Evolutionary conservation across 768 basidiomycete species (phyloP).

Genomic region (Termitomyces heimii): DNA sequence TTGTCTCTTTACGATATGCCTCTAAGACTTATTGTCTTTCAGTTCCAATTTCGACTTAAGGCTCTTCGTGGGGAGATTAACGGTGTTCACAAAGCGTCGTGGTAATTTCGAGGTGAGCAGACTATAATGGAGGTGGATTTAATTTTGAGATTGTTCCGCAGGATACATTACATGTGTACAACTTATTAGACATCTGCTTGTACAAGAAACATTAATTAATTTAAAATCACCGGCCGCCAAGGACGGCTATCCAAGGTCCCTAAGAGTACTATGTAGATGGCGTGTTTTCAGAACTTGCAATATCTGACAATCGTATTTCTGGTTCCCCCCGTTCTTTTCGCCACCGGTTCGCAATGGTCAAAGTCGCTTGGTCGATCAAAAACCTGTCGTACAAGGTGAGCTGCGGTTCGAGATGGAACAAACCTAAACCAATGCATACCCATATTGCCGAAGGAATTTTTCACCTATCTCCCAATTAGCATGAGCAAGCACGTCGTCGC

Average conservation of each 20-base stretch:
- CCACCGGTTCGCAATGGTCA: slow-evolving; percentile 83
- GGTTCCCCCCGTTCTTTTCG: slow-evolving; percentile 74
- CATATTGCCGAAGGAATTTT: slow-evolving; percentile 76
- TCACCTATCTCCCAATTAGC: slow-evolving; percentile 88
- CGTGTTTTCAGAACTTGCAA: slow-evolving; percentile 30
- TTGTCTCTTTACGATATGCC: slow-evolving; percentile 8
- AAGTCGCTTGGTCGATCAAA: slow-evolving; percentile 67
- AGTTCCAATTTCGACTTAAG: slow-evolving; percentile 91
- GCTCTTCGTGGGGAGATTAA: slow-evolving; percentile 78
- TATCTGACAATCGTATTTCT: slow-evolving; percentile 57
- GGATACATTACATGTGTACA: slow-evolving; percentile 5
- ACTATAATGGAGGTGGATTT: neutral
- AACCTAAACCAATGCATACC: slow-evolving; percentile 37
- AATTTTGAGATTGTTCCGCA: neutral
- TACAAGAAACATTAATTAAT: neutral
- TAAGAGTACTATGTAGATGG: slow-evolving; percentile 12
- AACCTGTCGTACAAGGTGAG: slow-evolving; percentile 42
- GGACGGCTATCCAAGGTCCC: neutral
- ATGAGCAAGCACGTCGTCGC: slow-evolving; percentile 88
- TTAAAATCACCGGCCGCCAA: slow-evolving; percentile 1
- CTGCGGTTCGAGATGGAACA: neutral
- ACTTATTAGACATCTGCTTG: neutral
- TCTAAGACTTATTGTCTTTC: neutral
- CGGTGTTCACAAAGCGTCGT: slow-evolving; percentile 89
- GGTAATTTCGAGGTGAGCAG: slow-evolving; percentile 43